Percentiles rank a stretch among this genome's conserved stretches.
Evolutionary conservation across 108 stramenopile species (phyloP).

Genomic region (Aurantiochytrium sp.): DNA sequence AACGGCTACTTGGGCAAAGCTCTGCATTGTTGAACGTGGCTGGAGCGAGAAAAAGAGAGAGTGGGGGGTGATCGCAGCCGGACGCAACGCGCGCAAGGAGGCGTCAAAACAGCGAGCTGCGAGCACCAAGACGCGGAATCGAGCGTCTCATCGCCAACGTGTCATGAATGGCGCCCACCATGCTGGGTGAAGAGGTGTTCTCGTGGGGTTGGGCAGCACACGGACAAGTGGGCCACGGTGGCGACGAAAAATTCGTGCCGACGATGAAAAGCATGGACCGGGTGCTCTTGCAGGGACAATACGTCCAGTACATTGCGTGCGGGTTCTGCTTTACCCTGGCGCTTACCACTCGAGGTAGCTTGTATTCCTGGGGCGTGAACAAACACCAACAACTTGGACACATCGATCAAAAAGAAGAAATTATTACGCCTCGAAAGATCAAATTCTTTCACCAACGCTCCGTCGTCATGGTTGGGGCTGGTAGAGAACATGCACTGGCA

Average conservation of each 20-base stretch:
- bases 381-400: neutral
- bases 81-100: too few relatives aligned
- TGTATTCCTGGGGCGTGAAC: neutral
- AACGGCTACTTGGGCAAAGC: too few relatives aligned
- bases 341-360: neutral
- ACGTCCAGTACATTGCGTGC: neutral
- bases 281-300: neutral
- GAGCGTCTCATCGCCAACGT: too few relatives aligned
- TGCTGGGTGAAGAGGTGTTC: neutral
- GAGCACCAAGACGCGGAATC: too few relatives aligned
- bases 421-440: neutral
- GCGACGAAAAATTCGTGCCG: neutral
- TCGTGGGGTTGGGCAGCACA: neutral
- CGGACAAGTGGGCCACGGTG: neutral
- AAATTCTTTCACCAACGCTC: neutral
- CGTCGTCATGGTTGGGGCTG: neutral
- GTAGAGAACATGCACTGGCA: neutral
- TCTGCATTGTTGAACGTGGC: too few relatives aligned
- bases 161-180: neutral
- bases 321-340: neutral
- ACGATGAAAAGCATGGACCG: neutral
- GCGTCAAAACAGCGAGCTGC: too few relatives aligned
- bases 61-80: too few relatives aligned
- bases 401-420: neutral
- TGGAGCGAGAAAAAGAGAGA: too few relatives aligned